A percentile compares a stretch with the other conserved stretches of the same genome.
These are phyloP conservation scores for Zizania latifolia DNA, from an alignment of 176 grass and related monocot species.

Conservation along the genomic window DNA sequence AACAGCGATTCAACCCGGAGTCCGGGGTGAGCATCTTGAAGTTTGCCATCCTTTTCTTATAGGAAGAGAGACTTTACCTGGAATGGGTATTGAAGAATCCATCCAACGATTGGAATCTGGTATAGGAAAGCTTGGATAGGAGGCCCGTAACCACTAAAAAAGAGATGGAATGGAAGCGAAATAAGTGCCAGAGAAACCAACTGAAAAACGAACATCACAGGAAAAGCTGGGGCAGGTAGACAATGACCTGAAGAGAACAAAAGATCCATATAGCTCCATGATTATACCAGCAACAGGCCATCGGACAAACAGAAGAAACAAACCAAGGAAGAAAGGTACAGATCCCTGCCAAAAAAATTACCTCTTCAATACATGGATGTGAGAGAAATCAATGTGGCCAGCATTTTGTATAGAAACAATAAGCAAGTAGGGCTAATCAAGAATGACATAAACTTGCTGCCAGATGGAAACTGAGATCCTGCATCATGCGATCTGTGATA, in stretches of 20 bases:
- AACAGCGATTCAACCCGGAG: too few species aligned
- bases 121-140: slow-evolving; percentile 58
- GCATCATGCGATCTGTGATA: slow-evolving; percentile 6
- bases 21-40: neutral
- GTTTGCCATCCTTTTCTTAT: neutral
- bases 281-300: slow-evolving; percentile 89
- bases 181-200: slow-evolving; percentile 20
- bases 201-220: slow-evolving; percentile 9
- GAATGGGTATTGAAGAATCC: slow-evolving; percentile 62
- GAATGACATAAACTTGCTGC: neutral
- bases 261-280: slow-evolving; percentile 65
- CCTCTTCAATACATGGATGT: slow-evolving; percentile 2
- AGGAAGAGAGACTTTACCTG: slow-evolving; percentile 26
- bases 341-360: slow-evolving; percentile 53
- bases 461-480: neutral
- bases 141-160: slow-evolving; percentile 50
- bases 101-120: slow-evolving; percentile 64
- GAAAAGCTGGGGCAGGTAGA: neutral
- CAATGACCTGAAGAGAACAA: slow-evolving; percentile 55
- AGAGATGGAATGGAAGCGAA: neutral
- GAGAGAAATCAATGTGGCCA: slow-evolving; percentile 8
- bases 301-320: slow-evolving; percentile 90
- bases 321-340: slow-evolving; percentile 79
- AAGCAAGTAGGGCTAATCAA: neutral
- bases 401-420: neutral